Evolutionary conservation across 2,329 filamentous ascomycete genomes (phyloP).

Genomic region (Escovopsis sp.): DNA sequence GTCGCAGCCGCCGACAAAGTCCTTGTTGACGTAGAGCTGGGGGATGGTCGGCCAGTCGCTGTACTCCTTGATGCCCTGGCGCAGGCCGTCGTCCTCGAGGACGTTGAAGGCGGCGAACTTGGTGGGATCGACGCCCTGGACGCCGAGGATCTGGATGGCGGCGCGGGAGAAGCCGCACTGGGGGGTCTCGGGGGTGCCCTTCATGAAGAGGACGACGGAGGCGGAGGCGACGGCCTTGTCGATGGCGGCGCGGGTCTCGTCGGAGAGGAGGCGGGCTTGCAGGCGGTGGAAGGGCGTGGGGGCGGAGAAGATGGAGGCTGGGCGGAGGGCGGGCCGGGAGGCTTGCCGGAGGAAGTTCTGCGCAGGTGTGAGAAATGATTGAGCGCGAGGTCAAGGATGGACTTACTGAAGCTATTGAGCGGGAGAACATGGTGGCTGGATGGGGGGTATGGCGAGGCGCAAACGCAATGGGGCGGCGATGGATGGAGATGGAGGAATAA

Average conservation of each 20-base stretch:
- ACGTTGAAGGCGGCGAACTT: slow-evolving; percentile 99
- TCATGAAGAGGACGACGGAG: slow-evolving; percentile 97
- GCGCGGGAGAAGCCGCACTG: slow-evolving; percentile 96
- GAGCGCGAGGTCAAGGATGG: background rate
- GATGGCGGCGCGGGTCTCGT: slow-evolving; percentile 67
- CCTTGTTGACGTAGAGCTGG: slow-evolving; percentile 86
- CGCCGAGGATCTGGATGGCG: slow-evolving; percentile 82
- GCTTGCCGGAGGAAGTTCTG: slow-evolving; percentile 24
- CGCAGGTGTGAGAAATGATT: background rate
- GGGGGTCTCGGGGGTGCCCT: slow-evolving; percentile 88
- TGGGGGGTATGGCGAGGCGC: background rate
- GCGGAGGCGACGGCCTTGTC: slow-evolving; percentile 78
- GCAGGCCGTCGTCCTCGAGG: slow-evolving; percentile 75
- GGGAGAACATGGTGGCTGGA: slow-evolving; percentile 12
- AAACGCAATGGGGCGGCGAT: background rate
- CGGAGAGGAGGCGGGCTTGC: slow-evolving; percentile 59
- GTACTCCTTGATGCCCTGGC: slow-evolving; percentile 94
- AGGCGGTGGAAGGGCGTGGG: slow-evolving; percentile 15
- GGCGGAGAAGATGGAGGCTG: slow-evolving; percentile 10
- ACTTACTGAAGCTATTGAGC: slow-evolving; percentile 13
- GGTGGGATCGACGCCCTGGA: slow-evolving; percentile 85
- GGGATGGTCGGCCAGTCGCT: slow-evolving; percentile 99
- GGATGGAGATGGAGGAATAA: background rate
- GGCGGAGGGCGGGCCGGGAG: slow-evolving; percentile 16
- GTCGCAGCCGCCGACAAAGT: slow-evolving; percentile 96